Conservation (phyloP, 306 rosid species). For the Calophaca sinica region DNA sequence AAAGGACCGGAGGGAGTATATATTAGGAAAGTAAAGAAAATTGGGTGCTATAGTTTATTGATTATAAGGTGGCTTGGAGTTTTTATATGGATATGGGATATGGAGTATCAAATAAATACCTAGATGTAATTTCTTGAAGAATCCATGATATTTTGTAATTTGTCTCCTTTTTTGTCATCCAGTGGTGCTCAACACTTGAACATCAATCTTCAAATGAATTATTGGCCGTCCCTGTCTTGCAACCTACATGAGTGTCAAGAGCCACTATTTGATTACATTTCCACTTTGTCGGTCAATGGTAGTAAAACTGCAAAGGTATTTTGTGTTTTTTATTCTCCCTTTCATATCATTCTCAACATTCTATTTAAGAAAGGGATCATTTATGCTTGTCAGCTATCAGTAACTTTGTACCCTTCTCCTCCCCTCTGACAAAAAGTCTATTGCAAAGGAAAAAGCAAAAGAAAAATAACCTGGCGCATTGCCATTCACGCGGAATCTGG, state of each 20-base stretch:
- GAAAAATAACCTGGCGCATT: slow-evolving; percentile 11
- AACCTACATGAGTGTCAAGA: slow-evolving; percentile 91
- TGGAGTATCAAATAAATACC: slow-evolving; percentile 23
- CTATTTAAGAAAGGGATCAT: not conserved
- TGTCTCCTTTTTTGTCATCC: slow-evolving; percentile 43
- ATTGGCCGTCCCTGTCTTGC: slow-evolving; percentile 96
- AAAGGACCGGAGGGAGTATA: too few species aligned
- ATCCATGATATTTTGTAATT: slow-evolving; percentile 42
- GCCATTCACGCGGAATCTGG: not conserved
- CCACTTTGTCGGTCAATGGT: slow-evolving; percentile 72
- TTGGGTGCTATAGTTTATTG: not conserved
- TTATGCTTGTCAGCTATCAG: slow-evolving; percentile 18
- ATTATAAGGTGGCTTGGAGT: slow-evolving; percentile 28
- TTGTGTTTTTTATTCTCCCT: slow-evolving; percentile 22
- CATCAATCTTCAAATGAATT: slow-evolving; percentile 95
- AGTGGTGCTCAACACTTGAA: slow-evolving; percentile 97
- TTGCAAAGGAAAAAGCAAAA: not conserved
- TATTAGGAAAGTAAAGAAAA: too few species aligned
- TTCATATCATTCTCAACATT: slow-evolving; percentile 36
- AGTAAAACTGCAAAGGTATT: slow-evolving; percentile 87
- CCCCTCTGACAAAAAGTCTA: not conserved
- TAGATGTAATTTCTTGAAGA: slow-evolving; percentile 32
- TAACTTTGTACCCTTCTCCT: slow-evolving; percentile 4
- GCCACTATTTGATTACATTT: slow-evolving; percentile 77
- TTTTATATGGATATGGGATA: slow-evolving; percentile 9